Evolutionary conservation across 352 stramenopile species (phyloP).

Genomic region (Globisporangium mamillatum): DNA sequence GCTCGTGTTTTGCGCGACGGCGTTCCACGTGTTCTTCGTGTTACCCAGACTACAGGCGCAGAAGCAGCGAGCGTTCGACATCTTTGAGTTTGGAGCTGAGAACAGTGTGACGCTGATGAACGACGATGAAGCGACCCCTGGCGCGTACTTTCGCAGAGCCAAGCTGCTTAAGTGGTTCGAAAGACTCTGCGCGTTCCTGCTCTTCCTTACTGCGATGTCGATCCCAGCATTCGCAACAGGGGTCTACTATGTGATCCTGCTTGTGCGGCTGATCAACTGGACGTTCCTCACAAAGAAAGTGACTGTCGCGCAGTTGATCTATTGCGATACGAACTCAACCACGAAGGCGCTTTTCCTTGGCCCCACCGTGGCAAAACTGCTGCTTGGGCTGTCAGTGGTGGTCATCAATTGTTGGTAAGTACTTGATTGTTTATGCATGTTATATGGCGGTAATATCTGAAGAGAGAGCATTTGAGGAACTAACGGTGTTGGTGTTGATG

Average conservation of each 20-base stretch:
- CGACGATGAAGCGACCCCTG: slow-evolving; percentile 22
- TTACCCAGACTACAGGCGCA: slow-evolving; percentile 29
- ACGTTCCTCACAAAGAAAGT: slow-evolving; percentile 64
- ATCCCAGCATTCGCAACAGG: slow-evolving; percentile 54
- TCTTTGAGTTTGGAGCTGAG: slow-evolving; percentile 58
- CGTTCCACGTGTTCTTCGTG: slow-evolving; percentile 67
- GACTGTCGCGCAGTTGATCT: slow-evolving; percentile 52
- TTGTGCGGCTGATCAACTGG: slow-evolving; percentile 60
- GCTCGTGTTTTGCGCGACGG: slow-evolving; percentile 51
- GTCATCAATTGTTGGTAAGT: slow-evolving; percentile 53
- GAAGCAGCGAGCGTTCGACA: slow-evolving; percentile 35
- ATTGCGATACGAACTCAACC: slow-evolving; percentile 13
- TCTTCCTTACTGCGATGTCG: slow-evolving; percentile 61
- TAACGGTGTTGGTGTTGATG: background rate
- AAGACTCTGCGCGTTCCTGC: slow-evolving; percentile 39
- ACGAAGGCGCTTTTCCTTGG: slow-evolving; percentile 48
- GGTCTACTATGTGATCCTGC: slow-evolving; percentile 56
- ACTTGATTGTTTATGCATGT: background rate
- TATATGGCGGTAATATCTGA: background rate
- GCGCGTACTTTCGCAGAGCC: slow-evolving; percentile 19
- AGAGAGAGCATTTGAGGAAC: background rate
- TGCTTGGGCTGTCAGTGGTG: slow-evolving; percentile 44
- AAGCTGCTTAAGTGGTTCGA: slow-evolving; percentile 41
- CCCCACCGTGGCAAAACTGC: slow-evolving; percentile 28
- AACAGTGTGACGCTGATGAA: slow-evolving; percentile 21